Percentiles rank a stretch among this genome's conserved stretches.
Evolutionary conservation across 331 rosid species (phyloP).

Genomic region (Spiraea crenata): DNA sequence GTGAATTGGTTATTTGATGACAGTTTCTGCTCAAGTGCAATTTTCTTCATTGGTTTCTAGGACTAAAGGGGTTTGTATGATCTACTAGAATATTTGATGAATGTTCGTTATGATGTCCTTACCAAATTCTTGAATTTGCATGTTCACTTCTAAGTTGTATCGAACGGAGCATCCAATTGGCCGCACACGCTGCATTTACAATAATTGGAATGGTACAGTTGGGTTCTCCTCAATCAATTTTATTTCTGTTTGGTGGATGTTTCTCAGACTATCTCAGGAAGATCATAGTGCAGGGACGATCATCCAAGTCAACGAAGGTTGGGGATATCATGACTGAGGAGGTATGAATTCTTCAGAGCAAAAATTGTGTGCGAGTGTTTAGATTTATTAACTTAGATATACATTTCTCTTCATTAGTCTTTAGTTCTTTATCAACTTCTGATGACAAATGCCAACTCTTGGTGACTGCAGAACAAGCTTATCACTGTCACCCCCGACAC

Average conservation of each 20-base stretch:
- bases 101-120: not conserved
- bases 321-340: slow-evolving; percentile 99
- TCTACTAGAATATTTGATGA: not conserved
- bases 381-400: not conserved
- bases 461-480: slow-evolving; percentile 77
- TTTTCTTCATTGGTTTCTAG: not conserved
- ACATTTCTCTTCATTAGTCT: not conserved
- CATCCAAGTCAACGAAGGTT: slow-evolving; percentile 95
- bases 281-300: slow-evolving; percentile 98
- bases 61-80: not conserved
- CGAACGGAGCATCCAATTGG: too few relatives aligned
- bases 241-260: slow-evolving; percentile 15
- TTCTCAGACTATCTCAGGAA: slow-evolving; percentile 87
- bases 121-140: not conserved
- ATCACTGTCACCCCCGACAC: slow-evolving; percentile 88
- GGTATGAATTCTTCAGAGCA: slow-evolving; percentile 40
- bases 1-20: not conserved
- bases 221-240: not conserved
- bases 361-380: not conserved
- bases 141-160: not conserved
- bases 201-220: not conserved
- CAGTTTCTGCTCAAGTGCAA: not conserved
- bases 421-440: slow-evolving; percentile 6
- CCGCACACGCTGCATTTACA: not conserved
- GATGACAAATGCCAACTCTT: slow-evolving; percentile 15